These are phyloP conservation scores for Ophiostoma populinum DNA, from an alignment of 2,329 filamentous ascomycete genomes.

Conservation along the genomic window DNA sequence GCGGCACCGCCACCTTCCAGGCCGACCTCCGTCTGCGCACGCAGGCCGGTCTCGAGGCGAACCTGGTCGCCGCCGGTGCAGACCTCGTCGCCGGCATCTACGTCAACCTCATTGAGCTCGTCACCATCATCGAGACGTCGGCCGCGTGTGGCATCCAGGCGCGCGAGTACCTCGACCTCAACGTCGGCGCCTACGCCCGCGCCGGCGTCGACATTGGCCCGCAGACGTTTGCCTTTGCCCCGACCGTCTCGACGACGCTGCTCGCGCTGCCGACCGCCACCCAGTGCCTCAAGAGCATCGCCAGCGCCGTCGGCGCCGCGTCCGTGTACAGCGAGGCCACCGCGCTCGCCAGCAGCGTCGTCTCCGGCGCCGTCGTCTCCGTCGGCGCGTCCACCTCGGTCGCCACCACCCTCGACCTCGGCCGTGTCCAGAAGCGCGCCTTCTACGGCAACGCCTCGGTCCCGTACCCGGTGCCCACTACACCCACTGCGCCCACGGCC, in stretches of 20 bases:
- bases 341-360: no score
- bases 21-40: slow-evolving; percentile 33
- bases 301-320: not conserved
- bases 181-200: slow-evolving; percentile 21
- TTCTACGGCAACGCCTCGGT: not conserved
- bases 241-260: slow-evolving; percentile 24
- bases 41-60: slow-evolving; percentile 24
- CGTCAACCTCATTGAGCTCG: slow-evolving; percentile 37
- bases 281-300: slow-evolving; percentile 17
- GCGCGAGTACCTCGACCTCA: slow-evolving; percentile 22
- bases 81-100: slow-evolving; percentile 29
- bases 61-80: slow-evolving; percentile 19
- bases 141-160: slow-evolving; percentile 20
- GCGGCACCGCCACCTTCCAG: slow-evolving; percentile 27
- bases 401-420: no score
- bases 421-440: not conserved
- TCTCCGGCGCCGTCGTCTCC: no score
- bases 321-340: no score
- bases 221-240: slow-evolving; percentile 22
- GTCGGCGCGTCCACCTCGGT: no score
- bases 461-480: not conserved
- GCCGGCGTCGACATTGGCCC: slow-evolving; percentile 21
- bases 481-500: not conserved
- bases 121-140: slow-evolving; percentile 22
- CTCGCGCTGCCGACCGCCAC: slow-evolving; percentile 20